Evolutionary conservation across 345 rosid genomes (phyloP), one percentile per base, ranked within the genome.

Genomic region (Aquilaria yunnanensis): DNA sequence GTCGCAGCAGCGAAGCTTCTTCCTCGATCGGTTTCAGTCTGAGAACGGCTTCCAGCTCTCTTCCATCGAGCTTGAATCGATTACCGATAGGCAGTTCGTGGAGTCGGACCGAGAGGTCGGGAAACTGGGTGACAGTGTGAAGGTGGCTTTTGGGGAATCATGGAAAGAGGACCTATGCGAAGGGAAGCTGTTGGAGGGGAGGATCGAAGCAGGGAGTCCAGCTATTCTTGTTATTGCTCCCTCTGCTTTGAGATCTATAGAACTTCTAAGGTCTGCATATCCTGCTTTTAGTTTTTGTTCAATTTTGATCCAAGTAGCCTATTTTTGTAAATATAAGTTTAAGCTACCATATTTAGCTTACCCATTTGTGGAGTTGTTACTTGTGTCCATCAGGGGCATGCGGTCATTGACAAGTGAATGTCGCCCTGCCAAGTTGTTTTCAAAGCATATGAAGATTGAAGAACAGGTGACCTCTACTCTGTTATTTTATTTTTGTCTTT

Each of bases 361-460:
- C 31, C 32, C 30, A 2, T 34, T 14, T 53, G 14, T 63, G 13
- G 12, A 2, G 14, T 45, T 56, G 47, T 47, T 50, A 57, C 2
- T 66, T 63, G 0, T 71, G 16, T 14, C 34, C 51, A 14, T 67
- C 68, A 93, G 97, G 86, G 92, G 86, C 50, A 74, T 86, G 61
- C 80, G 78, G 47, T 79, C 80, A 0, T 59, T 87, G 70, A 87
- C 97, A 16, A 83, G 52, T 75, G 83, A 84, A 72, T 93, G 98
- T 59, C 84, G 63, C 59, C 85, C 85, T 6, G 86, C 74, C 32
- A 93, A 93, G 75, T 65, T 93, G 59, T 87, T 93, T 72, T 80
- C 98, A 23, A 93, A 90, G 83, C 94, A 93, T 61, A 80, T 89
- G 87, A 93, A 87, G 70, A 76, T 93, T 23, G 96, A 87, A 67